A percentile compares a stretch with the other conserved stretches of the same genome.
phyloP scores from a whole-genome alignment of 257 asterid genomes.

The Solanum sejunctum region DNA sequence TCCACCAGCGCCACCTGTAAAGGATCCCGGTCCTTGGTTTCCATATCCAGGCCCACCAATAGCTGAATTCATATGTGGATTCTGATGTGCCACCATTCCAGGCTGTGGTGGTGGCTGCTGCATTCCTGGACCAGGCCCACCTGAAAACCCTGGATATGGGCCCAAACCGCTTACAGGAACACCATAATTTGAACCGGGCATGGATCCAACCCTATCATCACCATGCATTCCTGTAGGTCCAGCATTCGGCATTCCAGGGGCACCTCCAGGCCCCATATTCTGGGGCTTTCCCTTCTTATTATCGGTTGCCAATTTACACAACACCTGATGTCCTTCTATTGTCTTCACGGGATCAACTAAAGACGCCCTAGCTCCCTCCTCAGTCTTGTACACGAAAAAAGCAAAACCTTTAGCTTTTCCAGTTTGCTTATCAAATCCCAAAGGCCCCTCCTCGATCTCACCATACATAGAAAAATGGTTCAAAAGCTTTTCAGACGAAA shows the following conservation, averaged over 20 bases:
- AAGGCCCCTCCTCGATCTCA: conserved; percentile 95
- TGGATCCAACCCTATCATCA: conserved; percentile 8
- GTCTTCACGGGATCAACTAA: conserved; percentile 63
- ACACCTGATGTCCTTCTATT: conserved; percentile 78
- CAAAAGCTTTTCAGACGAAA: conserved; percentile 67
- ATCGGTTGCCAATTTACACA: conserved; percentile 89
- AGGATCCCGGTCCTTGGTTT: conserved; percentile 17
- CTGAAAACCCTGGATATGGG: conserved; percentile 30
- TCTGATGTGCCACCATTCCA: conserved; percentile 53
- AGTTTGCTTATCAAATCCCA: conserved; percentile 94
- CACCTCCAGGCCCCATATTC: conserved; percentile 43
- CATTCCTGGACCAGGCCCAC: conserved; percentile 44
- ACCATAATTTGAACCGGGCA: conserved; percentile 37
- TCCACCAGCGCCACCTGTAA: conserved; percentile 24
- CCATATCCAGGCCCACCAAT: conserved; percentile 50
- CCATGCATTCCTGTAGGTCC: conserved; percentile 37
- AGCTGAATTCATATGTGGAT: conserved; percentile 24
- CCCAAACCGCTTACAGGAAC: conserved; percentile 28
- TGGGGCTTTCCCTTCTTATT: conserved; percentile 70
- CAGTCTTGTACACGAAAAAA: conserved; percentile 84
- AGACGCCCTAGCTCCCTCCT: conserved; percentile 79
- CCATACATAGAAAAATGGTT: conserved; percentile 61
- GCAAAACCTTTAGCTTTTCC: conserved; percentile 95
- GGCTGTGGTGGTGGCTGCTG: conserved; percentile 54
- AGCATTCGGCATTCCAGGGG: conserved; percentile 36